A percentile compares a stretch with the other conserved stretches of the same genome.
phyloP scores from a whole-genome alignment of 345 rosid species.

The Jatropha curcas region DNA sequence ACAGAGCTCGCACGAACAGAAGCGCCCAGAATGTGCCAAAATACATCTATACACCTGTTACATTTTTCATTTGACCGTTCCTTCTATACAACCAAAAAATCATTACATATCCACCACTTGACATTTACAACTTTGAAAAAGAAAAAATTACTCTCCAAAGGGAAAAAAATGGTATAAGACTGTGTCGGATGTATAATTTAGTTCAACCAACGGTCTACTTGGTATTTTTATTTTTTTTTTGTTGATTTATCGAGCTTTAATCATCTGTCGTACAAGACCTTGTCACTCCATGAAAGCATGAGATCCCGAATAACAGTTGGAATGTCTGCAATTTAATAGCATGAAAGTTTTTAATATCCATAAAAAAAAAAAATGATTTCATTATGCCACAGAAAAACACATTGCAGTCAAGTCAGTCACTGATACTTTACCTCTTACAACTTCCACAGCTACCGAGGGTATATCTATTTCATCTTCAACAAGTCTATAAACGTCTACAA shows the following conservation, averaged over 20 bases:
- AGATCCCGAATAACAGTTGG: slow-evolving; percentile 77
- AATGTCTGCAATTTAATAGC: slow-evolving; percentile 50
- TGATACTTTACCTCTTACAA: slow-evolving; percentile 59
- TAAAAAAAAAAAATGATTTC: not conserved
- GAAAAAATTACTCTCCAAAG: not conserved
- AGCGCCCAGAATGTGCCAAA: not conserved
- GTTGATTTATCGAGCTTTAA: not conserved
- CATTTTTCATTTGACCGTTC: not conserved
- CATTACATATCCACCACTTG: not conserved
- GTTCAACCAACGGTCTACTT: not conserved
- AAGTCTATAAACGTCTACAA: slow-evolving; percentile 83
- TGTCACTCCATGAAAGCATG: slow-evolving; percentile 78
- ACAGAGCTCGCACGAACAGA: no score
- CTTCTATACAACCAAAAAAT: not conserved
- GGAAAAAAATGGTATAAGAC: not conserved
- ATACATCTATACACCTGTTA: not conserved
- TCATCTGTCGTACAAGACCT: slow-evolving; percentile 63
- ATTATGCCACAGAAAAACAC: not conserved
- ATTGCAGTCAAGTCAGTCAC: not conserved
- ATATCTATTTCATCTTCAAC: slow-evolving; percentile 77
- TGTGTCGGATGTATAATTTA: not conserved
- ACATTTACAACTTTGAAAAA: slow-evolving; percentile 11
- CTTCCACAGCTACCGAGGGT: slow-evolving; percentile 69
- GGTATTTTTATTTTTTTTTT: not conserved
- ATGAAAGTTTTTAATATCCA: not conserved